A percentile compares a stretch with the other conserved stretches of the same genome.
Conservation (phyloP, 306 rosid genomes). For the Comarum palustre region DNA sequence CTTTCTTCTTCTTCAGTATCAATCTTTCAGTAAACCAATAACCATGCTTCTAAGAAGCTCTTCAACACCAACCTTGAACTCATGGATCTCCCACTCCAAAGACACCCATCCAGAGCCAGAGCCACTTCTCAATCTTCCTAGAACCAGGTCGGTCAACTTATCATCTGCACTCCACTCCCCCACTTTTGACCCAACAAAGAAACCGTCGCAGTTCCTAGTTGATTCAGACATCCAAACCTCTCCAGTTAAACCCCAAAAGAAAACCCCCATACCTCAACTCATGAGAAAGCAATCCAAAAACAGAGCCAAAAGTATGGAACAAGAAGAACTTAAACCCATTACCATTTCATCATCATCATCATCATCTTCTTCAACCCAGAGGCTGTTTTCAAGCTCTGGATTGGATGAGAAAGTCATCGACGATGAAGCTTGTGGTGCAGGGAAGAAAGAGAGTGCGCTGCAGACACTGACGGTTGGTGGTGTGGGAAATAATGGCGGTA, state of each 20-base stretch:
- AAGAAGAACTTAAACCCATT: constrained; percentile 17
- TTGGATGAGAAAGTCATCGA: constrained; percentile 30
- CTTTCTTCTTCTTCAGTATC: background rate
- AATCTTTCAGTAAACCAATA: background rate
- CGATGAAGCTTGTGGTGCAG: constrained; percentile 24
- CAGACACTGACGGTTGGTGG: constrained; percentile 55
- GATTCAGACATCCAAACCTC: constrained; percentile 35
- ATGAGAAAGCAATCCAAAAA: constrained; percentile 6
- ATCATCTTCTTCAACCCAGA: constrained; percentile 25
- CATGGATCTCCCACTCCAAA: constrained; percentile 44
- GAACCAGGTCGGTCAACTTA: constrained; percentile 40
- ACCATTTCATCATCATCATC: constrained; percentile 6
- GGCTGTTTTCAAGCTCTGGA: constrained; percentile 51
- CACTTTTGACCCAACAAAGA: constrained; percentile 16
- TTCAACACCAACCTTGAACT: constrained; percentile 55
- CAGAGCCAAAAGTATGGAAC: constrained; percentile 27
- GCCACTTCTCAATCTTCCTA: constrained; percentile 36
- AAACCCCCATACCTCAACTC: constrained; percentile 18
- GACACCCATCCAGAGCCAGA: constrained; percentile 43
- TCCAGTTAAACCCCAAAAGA: constrained; percentile 28
- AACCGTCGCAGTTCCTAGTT: constrained; percentile 17
- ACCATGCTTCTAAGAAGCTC: constrained; percentile 70
- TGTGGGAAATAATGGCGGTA: constrained; percentile 46
- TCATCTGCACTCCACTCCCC: constrained; percentile 7
- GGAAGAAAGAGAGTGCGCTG: constrained; percentile 24